phyloP scores from a whole-genome alignment of 371 early-diverging fungal species.

The Mucor velutinosus region DNA sequence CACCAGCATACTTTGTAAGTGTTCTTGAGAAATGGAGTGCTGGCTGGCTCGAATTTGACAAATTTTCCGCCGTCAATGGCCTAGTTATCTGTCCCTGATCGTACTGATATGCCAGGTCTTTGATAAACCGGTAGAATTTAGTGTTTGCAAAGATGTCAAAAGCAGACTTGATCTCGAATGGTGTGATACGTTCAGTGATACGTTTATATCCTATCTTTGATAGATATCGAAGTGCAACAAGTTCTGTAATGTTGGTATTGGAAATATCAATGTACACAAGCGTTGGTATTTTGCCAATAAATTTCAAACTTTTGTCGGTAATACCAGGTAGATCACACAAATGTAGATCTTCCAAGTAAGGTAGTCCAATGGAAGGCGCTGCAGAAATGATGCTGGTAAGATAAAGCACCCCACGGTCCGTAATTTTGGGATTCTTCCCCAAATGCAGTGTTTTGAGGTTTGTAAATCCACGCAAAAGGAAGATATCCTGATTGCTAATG shows the following conservation, averaged over 20 bases:
- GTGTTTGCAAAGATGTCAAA: neutral
- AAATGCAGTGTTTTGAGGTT: conserved; percentile 12
- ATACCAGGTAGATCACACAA: conserved; percentile 4
- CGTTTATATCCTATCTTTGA: neutral
- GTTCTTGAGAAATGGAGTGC: neutral
- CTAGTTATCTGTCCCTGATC: neutral
- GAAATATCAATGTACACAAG: conserved; percentile 10
- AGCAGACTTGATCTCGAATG: neutral
- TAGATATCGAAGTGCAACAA: conserved; percentile 9
- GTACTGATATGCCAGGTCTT: neutral
- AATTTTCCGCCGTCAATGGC: neutral
- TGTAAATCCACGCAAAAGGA: neutral
- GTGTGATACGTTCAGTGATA: neutral
- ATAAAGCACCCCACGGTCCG: conserved; percentile 9
- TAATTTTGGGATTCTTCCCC: neutral
- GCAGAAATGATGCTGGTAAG: conserved; percentile 2
- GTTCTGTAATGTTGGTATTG: conserved; percentile 1
- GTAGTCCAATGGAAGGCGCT: neutral
- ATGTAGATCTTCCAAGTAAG: conserved; percentile 10
- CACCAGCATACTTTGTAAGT: neutral
- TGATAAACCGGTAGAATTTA: conserved; percentile 3
- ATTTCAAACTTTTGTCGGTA: conserved; percentile 22
- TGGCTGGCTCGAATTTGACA: neutral
- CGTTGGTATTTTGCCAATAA: conserved; percentile 6
- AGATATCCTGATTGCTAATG: conserved; percentile 9